Evolutionary conservation across 1,284 basidiomycete species (phyloP).

Genomic region (Tilletia setariae): DNA sequence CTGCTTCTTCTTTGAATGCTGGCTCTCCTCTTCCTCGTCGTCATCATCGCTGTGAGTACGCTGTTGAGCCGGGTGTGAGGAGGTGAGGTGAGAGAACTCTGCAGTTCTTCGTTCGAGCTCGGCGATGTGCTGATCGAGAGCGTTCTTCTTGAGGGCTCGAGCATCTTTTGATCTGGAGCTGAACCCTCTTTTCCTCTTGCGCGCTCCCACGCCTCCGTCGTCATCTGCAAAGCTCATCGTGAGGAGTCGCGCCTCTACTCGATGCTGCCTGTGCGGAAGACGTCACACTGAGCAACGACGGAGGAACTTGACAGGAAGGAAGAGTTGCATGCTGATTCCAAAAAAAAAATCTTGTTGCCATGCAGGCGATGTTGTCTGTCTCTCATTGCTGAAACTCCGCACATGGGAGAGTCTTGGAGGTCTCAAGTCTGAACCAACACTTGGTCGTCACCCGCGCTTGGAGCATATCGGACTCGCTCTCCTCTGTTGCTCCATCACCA

Average conservation of each 20-base stretch:
- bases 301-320: no score
- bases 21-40: slow-evolving; percentile 4
- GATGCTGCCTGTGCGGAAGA: no score
- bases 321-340: neutral
- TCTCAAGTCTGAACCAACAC: neutral
- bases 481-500: no score
- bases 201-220: neutral
- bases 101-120: slow-evolving; percentile 31
- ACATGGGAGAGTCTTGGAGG: neutral
- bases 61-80: neutral
- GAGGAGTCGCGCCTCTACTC: no score
- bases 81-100: slow-evolving; percentile 16
- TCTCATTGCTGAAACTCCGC: no score
- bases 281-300: no score
- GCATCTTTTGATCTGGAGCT: slow-evolving; percentile 37
- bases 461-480: neutral
- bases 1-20: neutral
- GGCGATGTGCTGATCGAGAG: slow-evolving; percentile 40
- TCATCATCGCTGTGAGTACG: neutral
- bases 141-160: slow-evolving; percentile 39
- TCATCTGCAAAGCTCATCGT: neutral
- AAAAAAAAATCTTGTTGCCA: no score
- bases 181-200: slow-evolving; percentile 18
- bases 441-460: no score
- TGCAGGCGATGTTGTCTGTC: no score